Percentiles rank a stretch among this genome's conserved stretches.
Conservation (phyloP, 176 grass and related monocot species). For the Hsuehochloa calcarea region DNA sequence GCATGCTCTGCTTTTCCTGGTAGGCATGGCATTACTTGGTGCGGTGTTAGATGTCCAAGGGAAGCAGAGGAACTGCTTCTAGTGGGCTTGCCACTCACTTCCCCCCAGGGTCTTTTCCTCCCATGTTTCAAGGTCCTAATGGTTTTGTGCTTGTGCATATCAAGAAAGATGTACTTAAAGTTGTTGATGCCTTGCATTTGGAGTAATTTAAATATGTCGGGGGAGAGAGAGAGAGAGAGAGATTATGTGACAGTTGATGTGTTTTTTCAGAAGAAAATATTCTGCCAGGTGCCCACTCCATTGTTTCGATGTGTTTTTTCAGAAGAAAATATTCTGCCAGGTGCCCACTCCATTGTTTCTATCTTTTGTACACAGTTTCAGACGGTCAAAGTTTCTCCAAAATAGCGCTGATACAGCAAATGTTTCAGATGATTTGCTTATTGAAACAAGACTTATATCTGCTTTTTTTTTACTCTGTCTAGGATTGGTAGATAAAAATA, state of each 20-base stretch:
- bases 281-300: neutral
- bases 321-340: neutral
- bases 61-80: constrained; percentile 9
- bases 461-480: neutral
- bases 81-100: constrained; percentile 41
- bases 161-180: constrained; percentile 32
- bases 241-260: neutral
- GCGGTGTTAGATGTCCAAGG: constrained; percentile 1
- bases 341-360: neutral
- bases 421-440: neutral
- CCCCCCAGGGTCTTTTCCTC: constrained; percentile 22
- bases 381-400: neutral
- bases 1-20: constrained; percentile 24
- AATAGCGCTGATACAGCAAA: neutral
- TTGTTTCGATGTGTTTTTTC: neutral
- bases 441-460: neutral
- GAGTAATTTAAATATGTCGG: neutral
- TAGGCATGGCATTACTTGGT: constrained; percentile 27
- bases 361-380: neutral
- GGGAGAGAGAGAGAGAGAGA: too few relatives aligned
- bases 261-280: neutral
- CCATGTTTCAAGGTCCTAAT: constrained; percentile 32
- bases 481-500: neutral
- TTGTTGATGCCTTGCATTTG: neutral
- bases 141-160: constrained; percentile 35